These are phyloP conservation scores for Priceomyces carsonii DNA, from an alignment of 805 yeast genomes.

Conservation along the genomic window DNA sequence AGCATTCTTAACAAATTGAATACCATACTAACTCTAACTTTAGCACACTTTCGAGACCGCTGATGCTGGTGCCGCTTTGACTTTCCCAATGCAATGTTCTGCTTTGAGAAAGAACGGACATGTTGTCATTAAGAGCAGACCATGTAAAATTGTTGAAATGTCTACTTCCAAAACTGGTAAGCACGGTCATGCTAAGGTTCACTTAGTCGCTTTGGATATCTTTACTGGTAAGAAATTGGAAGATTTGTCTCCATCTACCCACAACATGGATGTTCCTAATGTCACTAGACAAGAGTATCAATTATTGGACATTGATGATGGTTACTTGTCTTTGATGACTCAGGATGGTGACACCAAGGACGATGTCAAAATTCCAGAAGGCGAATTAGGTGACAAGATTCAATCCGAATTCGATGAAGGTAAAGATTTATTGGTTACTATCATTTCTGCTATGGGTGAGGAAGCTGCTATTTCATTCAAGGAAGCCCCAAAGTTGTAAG, in stretches of 20 bases:
- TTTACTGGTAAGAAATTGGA: slow-evolving; percentile 99
- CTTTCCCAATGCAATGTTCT: slow-evolving; percentile 99
- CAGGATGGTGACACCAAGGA: slow-evolving; percentile 98
- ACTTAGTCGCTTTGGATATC: slow-evolving; percentile 97
- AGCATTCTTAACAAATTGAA: too few relatives aligned
- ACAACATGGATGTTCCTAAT: slow-evolving; percentile 99
- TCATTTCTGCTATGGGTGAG: slow-evolving; percentile 98
- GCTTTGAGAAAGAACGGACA: slow-evolving; percentile 99
- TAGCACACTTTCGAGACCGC: slow-evolving; percentile 96
- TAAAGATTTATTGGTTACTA: slow-evolving; percentile 95
- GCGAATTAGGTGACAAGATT: slow-evolving; percentile 92
- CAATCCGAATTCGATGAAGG: slow-evolving; percentile 96
- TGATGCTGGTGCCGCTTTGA: slow-evolving; percentile 97
- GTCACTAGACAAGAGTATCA: slow-evolving; percentile 95
- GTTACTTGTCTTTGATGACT: slow-evolving; percentile 95
- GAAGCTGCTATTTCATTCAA: slow-evolving; percentile 98
- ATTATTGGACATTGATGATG: slow-evolving; percentile 97
- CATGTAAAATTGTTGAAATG: slow-evolving; percentile 99
- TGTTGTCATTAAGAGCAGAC: slow-evolving; percentile 98
- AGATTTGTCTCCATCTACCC: slow-evolving; percentile 99
- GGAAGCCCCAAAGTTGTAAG: slow-evolving; percentile 85
- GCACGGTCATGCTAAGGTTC: slow-evolving; percentile 99
- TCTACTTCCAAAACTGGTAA: slow-evolving; percentile 99
- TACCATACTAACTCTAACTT: slow-evolving; percentile 23
- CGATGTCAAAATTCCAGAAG: slow-evolving; percentile 97